Base-by-base conservation (phyloP, 139 green algal genomes). In the Limnomonas spitsbergensis region DNA sequence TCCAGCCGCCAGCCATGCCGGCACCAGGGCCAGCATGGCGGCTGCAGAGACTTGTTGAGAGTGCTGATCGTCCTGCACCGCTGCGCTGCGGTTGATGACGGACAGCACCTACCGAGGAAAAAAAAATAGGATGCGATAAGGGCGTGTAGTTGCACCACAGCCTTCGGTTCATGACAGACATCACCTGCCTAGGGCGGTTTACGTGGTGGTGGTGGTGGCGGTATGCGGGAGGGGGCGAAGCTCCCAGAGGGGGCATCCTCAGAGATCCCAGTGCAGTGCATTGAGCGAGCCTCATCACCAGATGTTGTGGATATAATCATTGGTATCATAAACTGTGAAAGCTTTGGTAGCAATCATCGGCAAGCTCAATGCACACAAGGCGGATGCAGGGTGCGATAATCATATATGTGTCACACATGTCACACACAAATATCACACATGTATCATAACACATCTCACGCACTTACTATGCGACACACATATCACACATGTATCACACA, bases 261-360 rank as follows among this genome's bases (percentile, higher is more conserved):
- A n/a, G n/a, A n/a, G n/a, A n/a, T n/a, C n/a, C n/a, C n/a, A n/a
- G n/a, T n/a, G n/a, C n/a, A n/a, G n/a, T n/a, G n/a, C n/a, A n/a
- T 4, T 34, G 3, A 32, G 61, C 27, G 40, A 73, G 78, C 79
- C 79, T 83, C 79, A 80, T 83, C 7, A 37, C 26, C 34, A 7
- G 69, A 72, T 70, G 32, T 61, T 14, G 14, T 79, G 74, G 67
- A 76, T 78, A 77, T 83, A 53, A 69, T 75, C 74, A 83, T 81
- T 74, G 79, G 3, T n/a, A 38, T 88, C 86, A 87, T 81, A 73
- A 90, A 90, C 86, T 90, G 86, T 90, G 82, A 88, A 90, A 88
- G 86, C 86, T 77, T 75, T 78, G 47, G 47, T 61, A 61, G 20
- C 20, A 20, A n/a, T n/a, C n/a, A n/a, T n/a, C n/a, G n/a, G n/a